Evolutionary conservation across 345 rosid genomes (phyloP), one percentile per base, ranked within the genome.

Genomic region (Reutealis trisperma): DNA sequence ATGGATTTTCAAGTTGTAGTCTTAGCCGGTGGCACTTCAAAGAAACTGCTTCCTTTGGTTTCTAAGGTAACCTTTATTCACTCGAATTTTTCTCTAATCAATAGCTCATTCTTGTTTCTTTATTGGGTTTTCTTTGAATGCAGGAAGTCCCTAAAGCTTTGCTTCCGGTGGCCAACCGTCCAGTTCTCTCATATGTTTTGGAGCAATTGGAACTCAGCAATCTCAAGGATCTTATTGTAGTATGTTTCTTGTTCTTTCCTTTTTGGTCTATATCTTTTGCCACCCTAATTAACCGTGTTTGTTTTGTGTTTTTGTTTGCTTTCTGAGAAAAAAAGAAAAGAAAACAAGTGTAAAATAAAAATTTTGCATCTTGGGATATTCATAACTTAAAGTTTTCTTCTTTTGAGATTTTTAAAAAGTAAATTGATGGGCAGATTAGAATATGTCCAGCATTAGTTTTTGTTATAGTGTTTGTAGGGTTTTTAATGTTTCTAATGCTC

Each of bases 1-100:
- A 95, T 95, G 99, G 97, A 93, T 89, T 93, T 95, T 61, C 99
- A 93, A 77, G 99, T 95, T 41, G 98, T 93, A 25, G 88, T 95
- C 66, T 82, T 93, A 27, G 98, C 99, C 71, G 96, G 99, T 64
- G 98, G 97, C 74, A 82, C 84, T 83, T 90, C 98, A 3, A 90
- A 84, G 84, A 86, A 89, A 65, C 91, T 93, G 11, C 84, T 83
- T 14, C 99, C 99, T 22, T 85, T 96, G 55, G 97, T 96, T 81
- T 93, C 93, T 68, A 90, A 92, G 94, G 99, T 94, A 9, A 3
- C 34, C 12, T n/a, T 47, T 24, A 15, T 25, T 34, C 30, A 15
- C 15, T 52, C 22, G 21, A 22, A 27, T n/a, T n/a, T 25, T 58
- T 25, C 13, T 41, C 25, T 25, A 0, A 25, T 45, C 7, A 32